Base-by-base conservation (phyloP, 208 protist species). In the Novymonas esmeraldas region DNA sequence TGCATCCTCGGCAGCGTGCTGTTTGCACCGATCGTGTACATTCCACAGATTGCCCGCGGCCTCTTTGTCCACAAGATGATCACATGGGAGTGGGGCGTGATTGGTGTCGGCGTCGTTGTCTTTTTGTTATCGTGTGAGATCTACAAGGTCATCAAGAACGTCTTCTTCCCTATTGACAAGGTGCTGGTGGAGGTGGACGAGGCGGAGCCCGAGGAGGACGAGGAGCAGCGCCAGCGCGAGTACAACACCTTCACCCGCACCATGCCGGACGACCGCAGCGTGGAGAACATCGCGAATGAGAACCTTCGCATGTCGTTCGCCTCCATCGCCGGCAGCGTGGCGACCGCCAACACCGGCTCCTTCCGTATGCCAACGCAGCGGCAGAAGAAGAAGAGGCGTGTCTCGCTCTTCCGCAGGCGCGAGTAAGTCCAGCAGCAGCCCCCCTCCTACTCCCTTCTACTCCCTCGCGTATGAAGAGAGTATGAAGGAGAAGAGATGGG, bases 61-160 rank as follows among this genome's bases (percentile, higher is more conserved):
- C 42, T 95, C 50, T 95, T 95, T 61, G 63, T 92, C 52, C 90
- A 95, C 59, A 62, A 86, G 73, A 88, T 73, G 81, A 76, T 95
- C 39, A 94, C 87, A 22, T 95, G 90, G 90, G 79, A 95, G 58
- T 95, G 90, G 90, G 90, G 59, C 18, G 80, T 93, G 14, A 72
- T 95, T 18, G 81, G 54, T 5, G 55, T 90, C 13, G 65, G 70
- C 41, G 38, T 89, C 6, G 33, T 92, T 13, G 36, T 86, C 50
- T 96, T 94, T 60, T 24, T 94, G 18, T 16, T 57, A 16, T 39
- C 60, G 3, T 85, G 82, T 57, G 87, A 96, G 73, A 16, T 92
- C 0, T 91, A 96, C 84, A 96, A 94, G 71, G 49, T 96, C 5
- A 62, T 93, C 58, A 94, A 96, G 84, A 94, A 96, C 77, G 71